These are phyloP conservation scores for Fusarium chlamydosporum DNA, from an alignment of 2,329 filamentous ascomycete genomes.

Conservation along the genomic window DNA sequence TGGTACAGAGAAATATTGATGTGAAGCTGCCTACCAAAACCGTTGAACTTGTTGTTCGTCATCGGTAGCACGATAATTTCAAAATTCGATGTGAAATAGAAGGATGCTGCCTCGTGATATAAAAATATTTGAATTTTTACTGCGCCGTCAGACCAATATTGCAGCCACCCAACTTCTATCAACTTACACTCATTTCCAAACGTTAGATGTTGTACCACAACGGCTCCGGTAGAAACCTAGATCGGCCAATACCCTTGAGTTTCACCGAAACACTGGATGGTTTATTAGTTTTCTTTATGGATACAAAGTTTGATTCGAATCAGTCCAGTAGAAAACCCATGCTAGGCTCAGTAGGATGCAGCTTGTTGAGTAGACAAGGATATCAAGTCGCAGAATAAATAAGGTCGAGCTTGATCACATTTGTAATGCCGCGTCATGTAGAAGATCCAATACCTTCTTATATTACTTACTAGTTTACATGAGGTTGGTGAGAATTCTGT, in stretches of 20 bases:
- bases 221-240: conserved; percentile 29
- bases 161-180: conserved; percentile 21
- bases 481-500: neutral
- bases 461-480: neutral
- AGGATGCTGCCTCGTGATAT: neutral
- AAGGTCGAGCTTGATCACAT: conserved; percentile 10
- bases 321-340: neutral
- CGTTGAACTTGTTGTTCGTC: conserved; percentile 17
- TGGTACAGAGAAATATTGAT: neutral
- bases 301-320: conserved; percentile 13
- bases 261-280: conserved; percentile 24
- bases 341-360: conserved; percentile 1
- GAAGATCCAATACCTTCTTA: too few relatives aligned
- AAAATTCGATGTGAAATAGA: neutral
- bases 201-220: conserved; percentile 38
- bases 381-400: conserved; percentile 7
- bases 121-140: conserved; percentile 5
- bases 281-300: conserved; percentile 11
- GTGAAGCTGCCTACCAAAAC: conserved; percentile 14
- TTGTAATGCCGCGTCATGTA: neutral
- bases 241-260: conserved; percentile 37
- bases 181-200: conserved; percentile 32
- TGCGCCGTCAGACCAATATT: conserved; percentile 24
- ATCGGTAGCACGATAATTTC: conserved; percentile 19
- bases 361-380: conserved; percentile 1